Conservation (phyloP, 1,139 yeast species). For the Kodamaea fungicola region DNA sequence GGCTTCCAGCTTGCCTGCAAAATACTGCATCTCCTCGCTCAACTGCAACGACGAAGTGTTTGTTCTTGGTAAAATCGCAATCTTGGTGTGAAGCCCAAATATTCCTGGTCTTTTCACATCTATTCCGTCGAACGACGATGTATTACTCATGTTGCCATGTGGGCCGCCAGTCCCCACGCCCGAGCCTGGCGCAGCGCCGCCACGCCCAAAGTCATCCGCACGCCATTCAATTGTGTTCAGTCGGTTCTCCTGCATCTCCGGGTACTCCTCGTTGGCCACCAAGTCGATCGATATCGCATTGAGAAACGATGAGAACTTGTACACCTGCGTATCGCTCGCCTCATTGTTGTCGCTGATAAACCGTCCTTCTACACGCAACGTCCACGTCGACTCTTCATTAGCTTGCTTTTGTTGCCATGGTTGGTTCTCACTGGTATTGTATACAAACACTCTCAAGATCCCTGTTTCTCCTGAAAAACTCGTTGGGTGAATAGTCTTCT, state of each 20-base stretch:
- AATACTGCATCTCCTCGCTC: constrained; percentile 57
- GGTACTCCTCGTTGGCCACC: constrained; percentile 41
- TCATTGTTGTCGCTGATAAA: constrained; percentile 43
- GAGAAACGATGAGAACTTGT: constrained; percentile 73
- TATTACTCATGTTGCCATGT: constrained; percentile 9
- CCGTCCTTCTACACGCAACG: constrained; percentile 84
- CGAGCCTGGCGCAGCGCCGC: neutral
- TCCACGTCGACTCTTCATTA: constrained; percentile 61
- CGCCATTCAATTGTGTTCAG: constrained; percentile 45
- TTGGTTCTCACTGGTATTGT: constrained; percentile 81
- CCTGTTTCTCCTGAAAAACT: constrained; percentile 48
- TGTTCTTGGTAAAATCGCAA: constrained; percentile 81
- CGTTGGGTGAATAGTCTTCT: constrained; percentile 44
- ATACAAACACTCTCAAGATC: constrained; percentile 71
- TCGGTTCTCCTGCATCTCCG: constrained; percentile 29
- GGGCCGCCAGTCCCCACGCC: constrained; percentile 5
- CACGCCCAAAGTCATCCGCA: constrained; percentile 17
- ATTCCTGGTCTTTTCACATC: constrained; percentile 81
- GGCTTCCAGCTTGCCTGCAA: constrained; percentile 73
- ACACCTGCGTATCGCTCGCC: constrained; percentile 23
- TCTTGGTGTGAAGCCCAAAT: constrained; percentile 61
- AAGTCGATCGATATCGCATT: constrained; percentile 84
- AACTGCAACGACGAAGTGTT: constrained; percentile 59
- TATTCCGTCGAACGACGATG: constrained; percentile 67
- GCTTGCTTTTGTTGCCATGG: constrained; percentile 59